These are phyloP conservation scores for Plasmodium gonderi DNA, from an alignment of 169 alveolate genomes.

Conservation along the genomic window DNA sequence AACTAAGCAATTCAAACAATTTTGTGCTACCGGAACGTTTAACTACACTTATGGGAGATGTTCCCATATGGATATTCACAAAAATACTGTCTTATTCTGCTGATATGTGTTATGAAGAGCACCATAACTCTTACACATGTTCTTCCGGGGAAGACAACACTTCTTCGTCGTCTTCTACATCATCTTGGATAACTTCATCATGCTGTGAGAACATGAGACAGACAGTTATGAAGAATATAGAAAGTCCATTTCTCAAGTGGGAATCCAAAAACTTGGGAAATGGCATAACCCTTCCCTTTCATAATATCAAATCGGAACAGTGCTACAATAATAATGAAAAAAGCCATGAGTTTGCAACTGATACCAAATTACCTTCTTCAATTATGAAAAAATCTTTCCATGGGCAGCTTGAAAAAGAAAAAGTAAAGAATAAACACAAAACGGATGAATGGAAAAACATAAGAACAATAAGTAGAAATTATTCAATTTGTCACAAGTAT, in stretches of 20 bases:
- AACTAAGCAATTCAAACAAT: background rate
- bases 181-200: too few relatives aligned
- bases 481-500: too few relatives aligned
- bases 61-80: slow-evolving; percentile 56
- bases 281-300: too few relatives aligned
- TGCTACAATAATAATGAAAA: too few relatives aligned
- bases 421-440: background rate
- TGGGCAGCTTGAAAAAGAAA: background rate
- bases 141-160: background rate
- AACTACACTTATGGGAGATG: background rate
- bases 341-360: too few relatives aligned
- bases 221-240: too few relatives aligned
- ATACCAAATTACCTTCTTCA: too few relatives aligned
- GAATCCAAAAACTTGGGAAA: too few relatives aligned
- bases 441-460: background rate
- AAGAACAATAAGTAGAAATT: background rate
- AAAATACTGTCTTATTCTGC: slow-evolving; percentile 8
- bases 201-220: too few relatives aligned
- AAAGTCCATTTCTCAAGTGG: too few relatives aligned
- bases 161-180: background rate
- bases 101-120: background rate
- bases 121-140: background rate
- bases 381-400: too few relatives aligned
- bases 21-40: background rate
- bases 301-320: too few relatives aligned